Conservation (phyloP, 306 rosid genomes). For the Sesbania bispinosa region DNA sequence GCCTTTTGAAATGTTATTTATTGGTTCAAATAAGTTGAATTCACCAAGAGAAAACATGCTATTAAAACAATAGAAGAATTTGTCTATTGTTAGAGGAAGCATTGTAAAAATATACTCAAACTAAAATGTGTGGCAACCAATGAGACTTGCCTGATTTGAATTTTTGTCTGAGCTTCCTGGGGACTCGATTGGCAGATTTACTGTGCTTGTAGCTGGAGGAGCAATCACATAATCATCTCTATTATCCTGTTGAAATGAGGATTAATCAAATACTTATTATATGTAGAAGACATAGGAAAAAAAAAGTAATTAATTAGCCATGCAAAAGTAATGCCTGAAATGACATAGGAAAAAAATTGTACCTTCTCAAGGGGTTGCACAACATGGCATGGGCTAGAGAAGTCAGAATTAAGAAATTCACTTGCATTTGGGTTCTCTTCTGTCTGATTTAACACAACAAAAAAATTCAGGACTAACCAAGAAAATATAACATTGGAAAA, state of each 20-base stretch:
- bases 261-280: neutral
- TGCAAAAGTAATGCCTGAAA: neutral
- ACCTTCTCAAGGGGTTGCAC: slow-evolving; percentile 34
- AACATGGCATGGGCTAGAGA: neutral
- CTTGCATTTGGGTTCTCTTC: neutral
- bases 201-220: neutral
- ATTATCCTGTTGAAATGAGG: neutral
- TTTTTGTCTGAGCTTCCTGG: neutral
- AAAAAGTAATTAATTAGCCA: neutral
- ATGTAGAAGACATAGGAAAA: neutral
- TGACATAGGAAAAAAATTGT: neutral
- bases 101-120: neutral
- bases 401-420: neutral
- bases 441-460: slow-evolving; percentile 2
- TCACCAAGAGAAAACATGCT: no score
- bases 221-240: neutral
- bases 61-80: neutral
- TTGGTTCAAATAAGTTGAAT: no score
- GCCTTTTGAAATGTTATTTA: no score
- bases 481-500: neutral
- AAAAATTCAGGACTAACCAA: neutral
- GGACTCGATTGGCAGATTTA: neutral
- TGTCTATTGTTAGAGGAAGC: neutral
- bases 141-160: slow-evolving; percentile 14
- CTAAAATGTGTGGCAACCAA: neutral